These are phyloP conservation scores for Ophiostoma sp. DNA, from an alignment of 2,329 filamentous ascomycete genomes.

Conservation along the genomic window DNA sequence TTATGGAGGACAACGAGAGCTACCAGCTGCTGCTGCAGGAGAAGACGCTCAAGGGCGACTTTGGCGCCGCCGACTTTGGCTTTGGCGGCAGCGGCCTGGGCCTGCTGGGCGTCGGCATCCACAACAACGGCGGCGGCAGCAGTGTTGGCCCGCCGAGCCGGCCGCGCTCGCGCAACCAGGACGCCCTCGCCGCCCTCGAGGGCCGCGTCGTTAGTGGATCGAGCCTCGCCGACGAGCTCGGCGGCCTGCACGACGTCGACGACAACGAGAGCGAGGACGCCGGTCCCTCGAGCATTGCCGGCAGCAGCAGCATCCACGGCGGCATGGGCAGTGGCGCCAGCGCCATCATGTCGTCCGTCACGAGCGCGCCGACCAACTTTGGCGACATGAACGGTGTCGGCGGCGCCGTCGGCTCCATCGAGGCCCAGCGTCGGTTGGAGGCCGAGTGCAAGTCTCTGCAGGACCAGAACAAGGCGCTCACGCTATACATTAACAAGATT, in stretches of 20 bases:
- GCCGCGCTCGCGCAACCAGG: slow-evolving; percentile 51
- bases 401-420: slow-evolving; percentile 27
- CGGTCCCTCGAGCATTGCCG: neutral
- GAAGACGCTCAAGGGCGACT: slow-evolving; percentile 91
- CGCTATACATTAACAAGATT: slow-evolving; percentile 98
- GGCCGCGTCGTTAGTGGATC: slow-evolving; percentile 40
- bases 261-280: slow-evolving; percentile 22
- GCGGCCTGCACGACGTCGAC: slow-evolving; percentile 71
- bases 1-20: slow-evolving; percentile 98
- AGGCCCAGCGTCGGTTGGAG: slow-evolving; percentile 64
- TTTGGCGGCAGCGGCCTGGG: slow-evolving; percentile 44
- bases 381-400: slow-evolving; percentile 2
- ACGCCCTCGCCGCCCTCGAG: slow-evolving; percentile 59
- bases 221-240: slow-evolving; percentile 83
- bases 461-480: slow-evolving; percentile 95
- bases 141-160: slow-evolving; percentile 20
- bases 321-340: slow-evolving; percentile 6
- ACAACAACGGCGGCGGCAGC: slow-evolving; percentile 12
- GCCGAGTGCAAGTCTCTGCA: slow-evolving; percentile 71
- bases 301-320: slow-evolving; percentile 11
- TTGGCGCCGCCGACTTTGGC: slow-evolving; percentile 75
- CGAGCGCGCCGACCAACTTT: slow-evolving; percentile 8
- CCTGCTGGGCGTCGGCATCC: slow-evolving; percentile 7
- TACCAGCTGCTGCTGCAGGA: slow-evolving; percentile 93
- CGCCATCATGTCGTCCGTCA: slow-evolving; percentile 1